These are phyloP conservation scores for Podospora comata DNA, from an alignment of 495 filamentous ascomycete species.

Conservation along the genomic window DNA sequence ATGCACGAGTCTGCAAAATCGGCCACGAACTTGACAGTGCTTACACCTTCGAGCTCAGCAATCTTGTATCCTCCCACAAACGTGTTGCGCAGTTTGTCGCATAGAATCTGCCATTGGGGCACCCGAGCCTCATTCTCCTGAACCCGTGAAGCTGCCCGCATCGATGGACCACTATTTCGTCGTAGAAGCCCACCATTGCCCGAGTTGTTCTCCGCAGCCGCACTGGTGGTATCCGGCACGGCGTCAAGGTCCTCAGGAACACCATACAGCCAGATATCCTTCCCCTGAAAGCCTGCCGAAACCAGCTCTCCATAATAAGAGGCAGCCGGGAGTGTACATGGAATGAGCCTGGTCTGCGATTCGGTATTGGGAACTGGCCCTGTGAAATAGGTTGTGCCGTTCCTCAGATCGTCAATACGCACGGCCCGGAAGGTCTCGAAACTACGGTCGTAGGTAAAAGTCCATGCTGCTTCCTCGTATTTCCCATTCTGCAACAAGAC, in stretches of 20 bases:
- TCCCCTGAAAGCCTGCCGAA: constrained; percentile 69
- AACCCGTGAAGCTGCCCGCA: constrained; percentile 33
- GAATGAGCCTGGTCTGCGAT: constrained; percentile 50
- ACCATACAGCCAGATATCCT: constrained; percentile 77
- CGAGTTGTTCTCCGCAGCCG: constrained; percentile 28
- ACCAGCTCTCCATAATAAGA: constrained; percentile 69
- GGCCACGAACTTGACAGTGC: constrained; percentile 61
- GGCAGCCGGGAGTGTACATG: constrained; percentile 66
- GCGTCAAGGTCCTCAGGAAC: constrained; percentile 71
- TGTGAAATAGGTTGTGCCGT: constrained; percentile 79
- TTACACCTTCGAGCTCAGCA: constrained; percentile 53
- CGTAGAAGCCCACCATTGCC: constrained; percentile 31
- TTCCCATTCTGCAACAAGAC: constrained; percentile 65
- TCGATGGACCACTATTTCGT: constrained; percentile 42
- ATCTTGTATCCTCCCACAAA: constrained; percentile 60
- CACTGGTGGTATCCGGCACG: constrained; percentile 35
- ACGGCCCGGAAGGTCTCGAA: constrained; percentile 76
- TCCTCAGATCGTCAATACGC: constrained; percentile 66
- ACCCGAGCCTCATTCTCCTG: constrained; percentile 43
- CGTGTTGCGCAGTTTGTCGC: constrained; percentile 61
- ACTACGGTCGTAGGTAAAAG: constrained; percentile 73
- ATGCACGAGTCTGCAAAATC: constrained; percentile 42
- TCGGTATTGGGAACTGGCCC: constrained; percentile 54
- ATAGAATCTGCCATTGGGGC: constrained; percentile 68
- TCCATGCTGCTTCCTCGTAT: constrained; percentile 73